Conservation (phyloP, 106 monocot species). For the Triglochin maritima region DNA sequence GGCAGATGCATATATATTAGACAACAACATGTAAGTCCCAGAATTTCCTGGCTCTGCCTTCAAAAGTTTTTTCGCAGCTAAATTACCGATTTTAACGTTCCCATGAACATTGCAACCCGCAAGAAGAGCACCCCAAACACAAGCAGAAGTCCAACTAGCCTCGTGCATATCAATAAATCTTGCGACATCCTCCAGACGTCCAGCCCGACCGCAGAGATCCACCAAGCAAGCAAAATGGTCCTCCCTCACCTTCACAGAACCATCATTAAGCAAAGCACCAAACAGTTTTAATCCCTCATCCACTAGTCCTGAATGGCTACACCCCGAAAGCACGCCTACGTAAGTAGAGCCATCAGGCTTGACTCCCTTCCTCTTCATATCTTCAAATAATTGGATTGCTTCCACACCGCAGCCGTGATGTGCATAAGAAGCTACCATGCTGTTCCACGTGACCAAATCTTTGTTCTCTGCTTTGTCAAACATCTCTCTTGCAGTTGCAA, state of each 20-base stretch:
- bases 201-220: conserved; percentile 61
- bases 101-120: conserved; percentile 46
- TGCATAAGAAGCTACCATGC: conserved; percentile 37
- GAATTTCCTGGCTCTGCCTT: conserved; percentile 39
- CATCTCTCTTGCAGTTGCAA: no score
- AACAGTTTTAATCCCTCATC: conserved; percentile 39
- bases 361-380: conserved; percentile 34
- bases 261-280: conserved; percentile 21
- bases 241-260: conserved; percentile 34
- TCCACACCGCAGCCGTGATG: conserved; percentile 47
- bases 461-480: no score
- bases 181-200: conserved; percentile 33
- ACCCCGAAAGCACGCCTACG: conserved; percentile 58
- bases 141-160: conserved; percentile 22
- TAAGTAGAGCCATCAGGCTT: conserved; percentile 57
- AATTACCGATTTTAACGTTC: conserved; percentile 29
- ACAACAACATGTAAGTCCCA: conserved; percentile 45
- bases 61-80: conserved; percentile 38
- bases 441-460: conserved; percentile 12
- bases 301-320: conserved; percentile 66
- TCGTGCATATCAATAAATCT: conserved; percentile 27
- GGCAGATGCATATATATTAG: conserved; percentile 67
- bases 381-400: conserved; percentile 33
- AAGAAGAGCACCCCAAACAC: conserved; percentile 5
- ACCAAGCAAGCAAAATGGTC: conserved; percentile 67